Evolutionary conservation across 441 rosid species (phyloP).

Genomic region (Pelargonium cotyledonis): DNA sequence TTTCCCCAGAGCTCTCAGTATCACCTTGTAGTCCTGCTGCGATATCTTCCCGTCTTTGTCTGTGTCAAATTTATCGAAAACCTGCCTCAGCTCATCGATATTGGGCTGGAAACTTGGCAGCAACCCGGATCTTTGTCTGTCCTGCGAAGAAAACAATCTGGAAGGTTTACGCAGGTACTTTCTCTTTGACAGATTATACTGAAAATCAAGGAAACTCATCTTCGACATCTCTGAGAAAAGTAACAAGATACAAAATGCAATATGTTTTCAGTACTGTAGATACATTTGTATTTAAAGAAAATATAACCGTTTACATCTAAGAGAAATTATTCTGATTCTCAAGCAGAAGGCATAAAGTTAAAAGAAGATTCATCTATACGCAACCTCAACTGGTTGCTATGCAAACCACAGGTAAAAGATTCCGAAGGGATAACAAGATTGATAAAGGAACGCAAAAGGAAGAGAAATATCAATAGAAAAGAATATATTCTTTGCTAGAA

Average conservation of each 20-base stretch:
- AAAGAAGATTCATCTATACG: background rate
- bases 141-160: slow-evolving; percentile 44
- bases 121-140: slow-evolving; percentile 44
- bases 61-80: slow-evolving; percentile 60
- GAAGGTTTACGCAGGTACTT: slow-evolving; percentile 39
- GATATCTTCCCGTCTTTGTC: slow-evolving; percentile 81
- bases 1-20: slow-evolving; percentile 58
- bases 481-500: background rate
- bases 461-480: background rate
- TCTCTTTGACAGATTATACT: slow-evolving; percentile 17
- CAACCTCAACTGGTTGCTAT: slow-evolving; percentile 2
- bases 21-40: slow-evolving; percentile 67
- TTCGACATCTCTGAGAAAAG: background rate
- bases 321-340: background rate
- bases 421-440: background rate
- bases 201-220: slow-evolving; percentile 16
- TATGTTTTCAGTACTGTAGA: too few species aligned
- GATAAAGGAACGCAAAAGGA: background rate
- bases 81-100: slow-evolving; percentile 50
- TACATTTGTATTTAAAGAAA: background rate
- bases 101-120: slow-evolving; percentile 42
- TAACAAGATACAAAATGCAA: background rate
- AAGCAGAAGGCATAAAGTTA: background rate
- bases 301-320: background rate
- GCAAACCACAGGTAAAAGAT: background rate